A percentile compares a stretch with the other conserved stretches of the same genome.
phyloP scores from a whole-genome alignment of 2,329 filamentous ascomycete genomes.

The Colletotrichum tofieldiae region DNA sequence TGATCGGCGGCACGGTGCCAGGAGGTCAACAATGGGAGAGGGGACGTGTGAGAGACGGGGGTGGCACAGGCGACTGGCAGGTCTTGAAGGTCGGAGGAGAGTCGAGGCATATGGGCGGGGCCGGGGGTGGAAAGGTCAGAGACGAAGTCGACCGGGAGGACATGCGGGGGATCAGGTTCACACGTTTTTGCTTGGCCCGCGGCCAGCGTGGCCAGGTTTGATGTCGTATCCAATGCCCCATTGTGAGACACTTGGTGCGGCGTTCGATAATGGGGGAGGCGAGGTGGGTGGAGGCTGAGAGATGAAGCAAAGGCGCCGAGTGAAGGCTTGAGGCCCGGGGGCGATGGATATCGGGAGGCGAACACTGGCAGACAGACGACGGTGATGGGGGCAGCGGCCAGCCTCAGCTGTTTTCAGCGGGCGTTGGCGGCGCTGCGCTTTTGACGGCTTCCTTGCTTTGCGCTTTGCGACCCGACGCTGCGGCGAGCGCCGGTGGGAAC shows the following conservation, averaged over 20 bases:
- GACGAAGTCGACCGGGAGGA: neutral
- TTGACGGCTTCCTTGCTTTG: neutral
- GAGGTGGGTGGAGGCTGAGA: neutral
- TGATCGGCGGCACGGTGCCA: conserved; percentile 16
- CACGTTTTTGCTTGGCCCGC: neutral
- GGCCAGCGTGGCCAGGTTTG: conserved; percentile 21
- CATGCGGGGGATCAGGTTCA: conserved; percentile 10
- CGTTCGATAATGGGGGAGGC: conserved; percentile 8
- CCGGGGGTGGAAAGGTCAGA: conserved; percentile 13
- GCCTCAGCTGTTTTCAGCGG: conserved; percentile 27
- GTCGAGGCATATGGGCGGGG: neutral
- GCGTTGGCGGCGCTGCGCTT: no score
- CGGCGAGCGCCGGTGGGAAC: conserved; percentile 21
- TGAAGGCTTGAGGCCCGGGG: no score
- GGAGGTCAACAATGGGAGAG: conserved; percentile 4
- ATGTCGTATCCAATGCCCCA: conserved; percentile 20
- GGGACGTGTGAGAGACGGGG: neutral
- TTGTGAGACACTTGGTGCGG: conserved; percentile 35
- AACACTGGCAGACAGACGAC: no score
- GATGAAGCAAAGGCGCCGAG: neutral
- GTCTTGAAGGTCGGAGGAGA: no score
- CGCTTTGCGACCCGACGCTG: conserved; percentile 11
- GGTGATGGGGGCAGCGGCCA: no score
- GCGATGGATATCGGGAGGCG: no score
- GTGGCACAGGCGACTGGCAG: no score